These are phyloP conservation scores for Trametes sp. DNA, from an alignment of 1,284 basidiomycete genomes.

Conservation along the genomic window DNA sequence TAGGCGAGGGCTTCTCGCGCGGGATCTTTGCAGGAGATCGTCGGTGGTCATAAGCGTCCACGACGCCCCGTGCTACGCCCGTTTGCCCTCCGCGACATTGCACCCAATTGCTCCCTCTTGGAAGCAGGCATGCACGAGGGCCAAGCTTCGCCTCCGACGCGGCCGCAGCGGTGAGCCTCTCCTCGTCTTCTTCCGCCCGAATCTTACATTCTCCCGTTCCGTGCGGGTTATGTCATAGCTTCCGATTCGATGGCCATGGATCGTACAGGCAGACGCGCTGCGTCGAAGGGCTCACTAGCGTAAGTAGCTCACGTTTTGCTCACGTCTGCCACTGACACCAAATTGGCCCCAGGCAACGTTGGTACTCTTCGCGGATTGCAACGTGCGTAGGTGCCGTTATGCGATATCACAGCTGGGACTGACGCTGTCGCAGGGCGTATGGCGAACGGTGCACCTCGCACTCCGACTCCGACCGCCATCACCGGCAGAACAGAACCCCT, in stretches of 20 bases:
- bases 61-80: not conserved
- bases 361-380: conserved; percentile 5
- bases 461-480: conserved; percentile 18
- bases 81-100: not conserved
- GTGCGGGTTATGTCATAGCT: conserved; percentile 4
- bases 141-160: conserved; percentile 9
- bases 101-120: not conserved
- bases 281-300: conserved; percentile 6
- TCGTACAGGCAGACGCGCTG: not conserved
- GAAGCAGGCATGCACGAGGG: not conserved
- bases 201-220: conserved; percentile 14
- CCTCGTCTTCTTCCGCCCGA: not conserved
- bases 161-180: conserved; percentile 8
- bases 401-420: not conserved
- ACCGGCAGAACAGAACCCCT: conserved; percentile 17
- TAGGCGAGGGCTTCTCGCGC: conserved; percentile 1
- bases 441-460: not conserved
- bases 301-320: conserved; percentile 2
- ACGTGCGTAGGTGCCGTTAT: conserved; percentile 10
- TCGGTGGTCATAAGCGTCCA: conserved; percentile 9
- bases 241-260: conserved; percentile 3
- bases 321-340: no score
- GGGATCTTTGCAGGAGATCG: conserved; percentile 13
- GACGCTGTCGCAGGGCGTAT: not conserved
- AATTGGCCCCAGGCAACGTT: not conserved